Base-by-base conservation (phyloP, 345 rosid species). In the Erodium maritimum region DNA sequence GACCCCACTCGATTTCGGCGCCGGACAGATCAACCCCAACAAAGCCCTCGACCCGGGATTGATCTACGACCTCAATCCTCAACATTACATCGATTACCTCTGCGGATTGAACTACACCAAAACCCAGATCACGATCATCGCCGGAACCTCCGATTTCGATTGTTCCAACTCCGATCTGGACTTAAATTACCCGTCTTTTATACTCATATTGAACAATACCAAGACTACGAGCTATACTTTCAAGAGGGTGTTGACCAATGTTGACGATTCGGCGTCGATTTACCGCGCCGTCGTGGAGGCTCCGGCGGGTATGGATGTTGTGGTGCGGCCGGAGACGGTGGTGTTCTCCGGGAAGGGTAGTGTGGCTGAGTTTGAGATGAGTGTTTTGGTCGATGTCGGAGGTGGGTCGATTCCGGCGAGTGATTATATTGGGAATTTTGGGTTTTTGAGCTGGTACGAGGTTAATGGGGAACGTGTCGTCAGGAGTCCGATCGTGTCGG, bases 141-240 rank as follows among this genome's bases (percentile, higher is more conserved):
- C 69, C 0, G 58, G 80, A 48, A 58, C 63, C 17, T 62, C 73
- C 0, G 37, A 79, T 54, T 74, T 61, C 55, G 56, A 67, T 0
- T 68, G 80, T 17, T 24, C 52, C 3, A 11, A 63, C 4, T 69
- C 73, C 1, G 75, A 57, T 25, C 65, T 74, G 19, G 79, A 80
- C 59, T 72, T 78, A 19, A 80, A 80, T 51, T 83, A 78, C 62
- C 88, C 82, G 4, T 80, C 85, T 0, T 77, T 83, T 64, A 61
- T 68, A 18, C 67, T 80, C 51, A 62, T 78, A 61, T 62, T 80
- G 59, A 80, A 78, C 69, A 70, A 68, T 48, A 78, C 83, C 5
- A 70, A 74, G 61, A 67, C 78, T 3, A 69, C 71, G n/a, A 67
- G 69, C 64, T 0, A 19, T 48, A 70, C 64, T 24, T 78, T 78